Evolutionary conservation across 2,329 filamentous ascomycete genomes (phyloP), one percentile per base, ranked within the genome.

Genomic region (Myriosclerotinia scirpicola): DNA sequence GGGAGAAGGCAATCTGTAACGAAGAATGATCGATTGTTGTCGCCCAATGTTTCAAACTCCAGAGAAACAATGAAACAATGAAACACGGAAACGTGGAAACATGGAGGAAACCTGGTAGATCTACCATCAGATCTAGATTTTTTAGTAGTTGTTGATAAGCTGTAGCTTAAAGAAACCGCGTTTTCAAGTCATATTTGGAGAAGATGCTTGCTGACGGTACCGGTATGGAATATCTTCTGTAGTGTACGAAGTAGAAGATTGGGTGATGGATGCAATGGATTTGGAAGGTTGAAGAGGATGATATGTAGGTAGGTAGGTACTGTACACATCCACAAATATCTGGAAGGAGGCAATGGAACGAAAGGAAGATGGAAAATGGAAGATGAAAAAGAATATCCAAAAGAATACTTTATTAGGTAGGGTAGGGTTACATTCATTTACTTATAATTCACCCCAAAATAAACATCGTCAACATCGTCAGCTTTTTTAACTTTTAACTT

Each of bases 61-160:
- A 40, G 44, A 59, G 56, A 50, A 60, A 60, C 30, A 50, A 26
- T 38, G 56, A 50, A 60, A 50, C 30, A 50, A 26, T 26, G 30
- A 38, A 48, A 40, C 30, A 26, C 20, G 9, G 48, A n/a, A 50
- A 26, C n/a, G 9, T 22, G 12, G 7, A 26, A 26, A 26, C 26
- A 26, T 26, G 26, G 26, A 17, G 9, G 46, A n/a, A 50, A 26
- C n/a, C 3, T 22, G 12, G 7, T 48, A 48, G 30, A 48, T 48
- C 30, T 34, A 34, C 30, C 30, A 34, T 34, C 44, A 34, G 56
- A 38, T 48, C 42, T 59, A n/a, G 30, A 59, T 59, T 26, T 59
- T 59, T n/a, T n/a, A n/a, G n/a, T n/a, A n/a, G 20, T 44, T 11
- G 8, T n/a, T 46, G 40, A 59, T 15, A n/a, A 46, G 55, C 15